phyloP scores from a whole-genome alignment of 164 flowering plant species.

The Nymphaea colorata region DNA sequence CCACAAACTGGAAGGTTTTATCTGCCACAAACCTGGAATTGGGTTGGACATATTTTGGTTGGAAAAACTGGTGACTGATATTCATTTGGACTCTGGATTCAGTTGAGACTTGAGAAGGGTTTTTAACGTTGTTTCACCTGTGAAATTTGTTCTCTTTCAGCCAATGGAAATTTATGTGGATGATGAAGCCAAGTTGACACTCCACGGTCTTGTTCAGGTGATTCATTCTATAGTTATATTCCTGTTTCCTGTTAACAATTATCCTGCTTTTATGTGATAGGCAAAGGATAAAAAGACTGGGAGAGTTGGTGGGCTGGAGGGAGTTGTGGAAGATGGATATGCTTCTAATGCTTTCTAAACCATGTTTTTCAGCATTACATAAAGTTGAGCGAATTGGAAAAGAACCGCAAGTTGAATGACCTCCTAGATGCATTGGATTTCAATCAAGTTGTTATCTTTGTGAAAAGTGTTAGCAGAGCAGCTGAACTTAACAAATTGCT shows the following conservation, averaged over 20 bases:
- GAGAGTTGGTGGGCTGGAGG: too few relatives aligned
- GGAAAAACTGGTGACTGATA: constrained; percentile 6
- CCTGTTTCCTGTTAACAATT: neutral
- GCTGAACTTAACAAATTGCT: constrained; percentile 93
- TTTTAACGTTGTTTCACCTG: constrained; percentile 48
- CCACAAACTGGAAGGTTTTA: too few relatives aligned
- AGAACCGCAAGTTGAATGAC: constrained; percentile 94
- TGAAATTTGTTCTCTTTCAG: constrained; percentile 82
- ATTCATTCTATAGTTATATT: neutral
- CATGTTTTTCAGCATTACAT: constrained; percentile 72
- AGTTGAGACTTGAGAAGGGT: constrained; percentile 43
- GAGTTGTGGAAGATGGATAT: neutral
- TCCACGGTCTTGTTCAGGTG: constrained; percentile 99
- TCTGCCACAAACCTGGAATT: too few relatives aligned
- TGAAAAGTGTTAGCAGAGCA: constrained; percentile 90
- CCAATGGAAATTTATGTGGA: constrained; percentile 99
- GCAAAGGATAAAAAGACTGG: too few relatives aligned
- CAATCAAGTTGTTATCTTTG: constrained; percentile 97
- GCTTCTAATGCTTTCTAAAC: neutral
- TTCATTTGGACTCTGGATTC: constrained; percentile 56
- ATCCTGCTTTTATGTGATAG: too few relatives aligned
- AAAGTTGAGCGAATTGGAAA: constrained; percentile 83
- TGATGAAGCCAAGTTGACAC: constrained; percentile 95
- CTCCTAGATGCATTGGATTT: constrained; percentile 98
- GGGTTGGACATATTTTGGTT: too few relatives aligned